Conservation (phyloP, 768 basidiomycete genomes). For the Fistulinella prunicolor region DNA sequence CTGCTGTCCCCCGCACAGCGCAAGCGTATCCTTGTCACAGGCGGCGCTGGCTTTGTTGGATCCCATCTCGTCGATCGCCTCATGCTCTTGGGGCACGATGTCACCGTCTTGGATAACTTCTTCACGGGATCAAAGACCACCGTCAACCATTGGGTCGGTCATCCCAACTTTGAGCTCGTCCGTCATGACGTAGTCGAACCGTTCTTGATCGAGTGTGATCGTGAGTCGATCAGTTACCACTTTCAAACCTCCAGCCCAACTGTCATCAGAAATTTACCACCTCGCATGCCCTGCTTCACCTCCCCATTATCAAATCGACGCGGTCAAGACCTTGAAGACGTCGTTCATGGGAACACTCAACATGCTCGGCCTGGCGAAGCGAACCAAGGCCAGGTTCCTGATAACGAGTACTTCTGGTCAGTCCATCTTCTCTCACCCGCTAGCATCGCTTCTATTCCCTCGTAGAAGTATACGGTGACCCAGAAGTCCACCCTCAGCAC, state of each 20-base stretch:
- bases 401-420: constrained; percentile 92
- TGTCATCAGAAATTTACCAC: constrained; percentile 84
- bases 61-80: constrained; percentile 97
- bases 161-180: constrained; percentile 98
- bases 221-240: constrained; percentile 42
- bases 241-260: not conserved
- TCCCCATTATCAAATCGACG: constrained; percentile 96
- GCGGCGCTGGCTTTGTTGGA: constrained; percentile 99
- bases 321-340: constrained; percentile 97
- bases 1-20: constrained; percentile 72
- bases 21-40: constrained; percentile 92
- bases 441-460: constrained; percentile 2
- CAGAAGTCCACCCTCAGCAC: constrained; percentile 94
- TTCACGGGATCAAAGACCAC: constrained; percentile 99
- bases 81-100: constrained; percentile 97
- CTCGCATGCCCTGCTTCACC: constrained; percentile 97
- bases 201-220: constrained; percentile 98
- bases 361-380: constrained; percentile 98
- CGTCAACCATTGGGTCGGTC: constrained; percentile 92
- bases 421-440: constrained; percentile 12
- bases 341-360: constrained; percentile 98
- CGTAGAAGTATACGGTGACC: constrained; percentile 95
- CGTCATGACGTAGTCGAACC: constrained; percentile 97
- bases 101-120: constrained; percentile 97
- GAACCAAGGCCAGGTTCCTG: constrained; percentile 95